Conservation (phyloP, 805 yeast species). For the Brettanomyces custersianus region DNA sequence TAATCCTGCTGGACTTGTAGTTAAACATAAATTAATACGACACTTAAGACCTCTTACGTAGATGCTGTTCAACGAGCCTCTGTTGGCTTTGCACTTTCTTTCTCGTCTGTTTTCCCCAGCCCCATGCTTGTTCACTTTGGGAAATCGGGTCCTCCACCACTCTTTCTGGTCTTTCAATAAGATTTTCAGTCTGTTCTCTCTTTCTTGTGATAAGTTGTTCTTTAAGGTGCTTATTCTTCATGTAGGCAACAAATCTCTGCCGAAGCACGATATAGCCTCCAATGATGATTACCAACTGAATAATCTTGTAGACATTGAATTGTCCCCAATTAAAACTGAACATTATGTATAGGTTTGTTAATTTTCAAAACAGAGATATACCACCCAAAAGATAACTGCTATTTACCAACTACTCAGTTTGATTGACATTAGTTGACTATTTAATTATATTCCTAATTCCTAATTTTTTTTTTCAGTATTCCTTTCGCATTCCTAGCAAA, state of each 20-base stretch:
- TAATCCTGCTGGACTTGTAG: not conserved
- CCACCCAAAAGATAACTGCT: too few species aligned
- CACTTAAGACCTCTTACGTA: slow-evolving; percentile 10
- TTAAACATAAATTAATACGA: slow-evolving; percentile 40
- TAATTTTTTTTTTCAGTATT: too few species aligned
- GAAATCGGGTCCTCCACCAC: slow-evolving; percentile 13
- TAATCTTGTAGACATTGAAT: slow-evolving; percentile 36
- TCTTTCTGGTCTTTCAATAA: slow-evolving; percentile 26
- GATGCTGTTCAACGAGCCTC: slow-evolving; percentile 41
- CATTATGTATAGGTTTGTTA: too few species aligned
- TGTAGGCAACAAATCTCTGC: slow-evolving; percentile 44
- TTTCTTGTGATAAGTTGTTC: slow-evolving; percentile 39
- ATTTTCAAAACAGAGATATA: too few species aligned
- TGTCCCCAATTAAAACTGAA: not conserved
- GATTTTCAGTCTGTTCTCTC: slow-evolving; percentile 28
- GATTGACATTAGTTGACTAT: too few species aligned
- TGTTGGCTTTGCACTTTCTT: slow-evolving; percentile 46
- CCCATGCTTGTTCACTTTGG: slow-evolving; percentile 39
- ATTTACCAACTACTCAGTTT: too few species aligned
- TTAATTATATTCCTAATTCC: too few species aligned
- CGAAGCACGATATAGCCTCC: slow-evolving; percentile 58
- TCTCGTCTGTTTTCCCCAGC: slow-evolving; percentile 78
- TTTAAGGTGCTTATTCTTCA: slow-evolving; percentile 45
- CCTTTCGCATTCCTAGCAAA: too few species aligned
- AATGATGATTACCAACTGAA: slow-evolving; percentile 42